Evolutionary conservation across 441 rosid genomes (phyloP), one percentile per base, ranked within the genome.

Genomic region (Theobroma grandiflorum): DNA sequence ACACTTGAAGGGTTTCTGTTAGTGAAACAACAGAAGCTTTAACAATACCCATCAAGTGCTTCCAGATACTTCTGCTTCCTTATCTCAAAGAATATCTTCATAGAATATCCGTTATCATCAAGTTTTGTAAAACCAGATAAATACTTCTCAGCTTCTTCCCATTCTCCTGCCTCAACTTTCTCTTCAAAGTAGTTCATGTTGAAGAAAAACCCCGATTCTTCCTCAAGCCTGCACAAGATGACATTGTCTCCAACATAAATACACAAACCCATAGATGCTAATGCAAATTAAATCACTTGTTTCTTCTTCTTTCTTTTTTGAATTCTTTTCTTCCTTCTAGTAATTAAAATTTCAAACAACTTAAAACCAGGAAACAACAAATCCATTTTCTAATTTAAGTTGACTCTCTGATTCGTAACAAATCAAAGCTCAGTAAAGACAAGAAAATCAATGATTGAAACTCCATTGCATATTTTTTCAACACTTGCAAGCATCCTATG

Each of bases 61-160:
- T 95, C 99, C 10, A 95, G 94, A 85, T 95, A 95, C 86, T 95
- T 94, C 82, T 95, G 99, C 90, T 95, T 95, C 89, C 98, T 90
- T 77, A 95, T 95, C 83, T 95, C 99, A 84, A 95, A 95, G 85
- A 91, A 93, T 55, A 95, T 94, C 89, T 91, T 94, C 97, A 89
- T 94, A 4, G 99, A 95, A 84, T 93, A 92, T 79, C 94, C 85
- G 79, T 94, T 95, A 82, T 95, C 99, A 8, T 95, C 98, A 20
- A 94, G 91, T 86, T 94, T 95, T 14, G 99, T 95, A 85, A 89
- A 95, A 7, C 99, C 98, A 1, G 95, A 76, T 81, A 95, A 85
- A 84, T 95, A 94, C 65, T 89, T 90, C 85, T 95, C 99, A 37
- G 94, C 92, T 86, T 91, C 96, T 8, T 91, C 95, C 99, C 99